These are phyloP conservation scores for Xerocomus potaroensis DNA, from an alignment of 768 basidiomycete genomes.

Conservation along the genomic window DNA sequence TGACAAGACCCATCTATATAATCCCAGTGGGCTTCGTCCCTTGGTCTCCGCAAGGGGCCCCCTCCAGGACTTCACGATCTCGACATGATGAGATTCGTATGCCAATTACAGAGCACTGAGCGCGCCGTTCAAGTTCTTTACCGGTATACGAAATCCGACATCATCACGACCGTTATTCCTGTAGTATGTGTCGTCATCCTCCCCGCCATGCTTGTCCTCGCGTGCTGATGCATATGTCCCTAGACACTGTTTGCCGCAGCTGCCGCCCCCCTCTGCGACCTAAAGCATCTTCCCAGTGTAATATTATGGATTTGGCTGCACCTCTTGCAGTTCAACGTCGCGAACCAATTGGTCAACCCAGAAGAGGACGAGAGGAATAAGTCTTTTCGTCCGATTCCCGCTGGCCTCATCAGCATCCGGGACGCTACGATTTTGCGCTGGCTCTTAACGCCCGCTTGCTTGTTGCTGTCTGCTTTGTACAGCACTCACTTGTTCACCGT, in stretches of 20 bases:
- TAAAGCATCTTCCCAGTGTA: slow-evolving; percentile 22
- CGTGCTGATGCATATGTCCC: not conserved
- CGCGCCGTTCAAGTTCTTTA: slow-evolving; percentile 16
- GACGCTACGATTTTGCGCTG: slow-evolving; percentile 37
- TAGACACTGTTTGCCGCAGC: slow-evolving; percentile 35
- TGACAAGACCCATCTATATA: slow-evolving; percentile 16
- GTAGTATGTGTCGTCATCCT: slow-evolving; percentile 12
- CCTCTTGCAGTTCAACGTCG: slow-evolving; percentile 40
- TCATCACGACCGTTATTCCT: slow-evolving; percentile 26
- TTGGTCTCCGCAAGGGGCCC: not conserved
- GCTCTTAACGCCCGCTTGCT: slow-evolving; percentile 33
- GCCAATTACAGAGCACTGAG: slow-evolving; percentile 9
- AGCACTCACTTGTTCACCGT: slow-evolving; percentile 31
- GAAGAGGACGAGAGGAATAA: slow-evolving; percentile 44
- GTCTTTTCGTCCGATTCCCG: slow-evolving; percentile 42
- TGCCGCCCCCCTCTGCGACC: slow-evolving; percentile 30
- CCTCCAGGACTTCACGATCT: slow-evolving; percentile 18
- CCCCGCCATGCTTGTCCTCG: not conserved
- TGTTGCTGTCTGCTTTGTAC: slow-evolving; percentile 33
- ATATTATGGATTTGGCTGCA: slow-evolving; percentile 46
- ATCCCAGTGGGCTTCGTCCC: slow-evolving; percentile 1
- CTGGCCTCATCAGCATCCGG: slow-evolving; percentile 37
- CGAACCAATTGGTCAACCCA: slow-evolving; percentile 39
- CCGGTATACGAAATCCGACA: slow-evolving; percentile 25
- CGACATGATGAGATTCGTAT: slow-evolving; percentile 15